Conservation (phyloP, 805 yeast genomes). For the Metschnikowia proteae region DNA sequence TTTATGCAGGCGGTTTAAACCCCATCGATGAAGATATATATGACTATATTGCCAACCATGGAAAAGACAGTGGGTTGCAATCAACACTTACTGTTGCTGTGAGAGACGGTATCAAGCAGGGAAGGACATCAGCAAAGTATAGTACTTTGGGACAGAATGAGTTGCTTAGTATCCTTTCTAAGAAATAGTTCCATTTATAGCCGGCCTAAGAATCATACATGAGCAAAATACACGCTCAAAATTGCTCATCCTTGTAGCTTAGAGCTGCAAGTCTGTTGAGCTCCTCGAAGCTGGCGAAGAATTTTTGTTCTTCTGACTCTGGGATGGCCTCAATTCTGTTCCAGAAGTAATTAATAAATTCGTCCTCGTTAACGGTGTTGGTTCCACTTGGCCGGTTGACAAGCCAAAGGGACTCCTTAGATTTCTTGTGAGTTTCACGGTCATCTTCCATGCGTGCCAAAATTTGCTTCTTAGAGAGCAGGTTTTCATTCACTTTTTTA, state of each 20-base stretch:
- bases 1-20: constrained; percentile 63
- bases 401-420: constrained; percentile 79
- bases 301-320: constrained; percentile 41
- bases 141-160: constrained; percentile 70
- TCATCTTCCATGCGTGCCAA: constrained; percentile 86
- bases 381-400: constrained; percentile 46
- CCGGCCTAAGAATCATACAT: not conserved
- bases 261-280: constrained; percentile 50
- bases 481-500: constrained; percentile 20
- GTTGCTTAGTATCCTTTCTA: constrained; percentile 49
- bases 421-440: constrained; percentile 82
- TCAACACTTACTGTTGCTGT: constrained; percentile 57
- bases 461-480: constrained; percentile 49
- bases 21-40: constrained; percentile 68
- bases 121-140: constrained; percentile 56
- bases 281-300: constrained; percentile 48
- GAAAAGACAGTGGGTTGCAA: constrained; percentile 33
- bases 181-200: not conserved
- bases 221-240: constrained; percentile 15
- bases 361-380: constrained; percentile 35
- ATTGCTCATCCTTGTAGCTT: constrained; percentile 48
- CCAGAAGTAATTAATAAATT: constrained; percentile 46
- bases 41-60: constrained; percentile 47
- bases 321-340: constrained; percentile 42
- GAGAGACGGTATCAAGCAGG: constrained; percentile 39